These are phyloP conservation scores for Pythium biforme DNA, from an alignment of 352 stramenopile species.

Conservation along the genomic window DNA sequence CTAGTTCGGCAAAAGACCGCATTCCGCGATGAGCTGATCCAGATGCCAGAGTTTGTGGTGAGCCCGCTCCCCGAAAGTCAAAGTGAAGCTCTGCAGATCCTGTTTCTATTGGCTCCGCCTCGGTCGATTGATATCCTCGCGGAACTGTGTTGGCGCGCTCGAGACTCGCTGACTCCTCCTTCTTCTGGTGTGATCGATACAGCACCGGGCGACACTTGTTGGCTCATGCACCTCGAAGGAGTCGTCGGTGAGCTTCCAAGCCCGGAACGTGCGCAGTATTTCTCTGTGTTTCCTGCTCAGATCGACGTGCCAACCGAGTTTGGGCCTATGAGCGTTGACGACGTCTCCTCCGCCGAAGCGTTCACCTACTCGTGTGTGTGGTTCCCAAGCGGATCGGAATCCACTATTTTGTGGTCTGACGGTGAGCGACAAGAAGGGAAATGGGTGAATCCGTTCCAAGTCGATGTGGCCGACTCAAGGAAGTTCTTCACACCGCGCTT, in stretches of 20 bases:
- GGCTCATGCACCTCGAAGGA: constrained; percentile 2
- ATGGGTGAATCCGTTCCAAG: constrained; percentile 45
- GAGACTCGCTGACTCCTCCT: constrained; percentile 28
- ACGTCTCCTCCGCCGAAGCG: constrained; percentile 8
- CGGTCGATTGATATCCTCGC: constrained; percentile 37
- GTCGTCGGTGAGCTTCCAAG: background rate
- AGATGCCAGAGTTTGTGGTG: constrained; percentile 31
- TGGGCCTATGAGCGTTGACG: constrained; percentile 23
- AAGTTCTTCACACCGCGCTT: constrained; percentile 36
- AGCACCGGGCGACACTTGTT: background rate
- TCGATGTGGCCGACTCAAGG: constrained; percentile 17
- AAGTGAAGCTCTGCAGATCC: constrained; percentile 29
- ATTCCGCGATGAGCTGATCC: constrained; percentile 8
- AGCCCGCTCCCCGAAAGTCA: constrained; percentile 35
- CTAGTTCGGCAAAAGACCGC: constrained; percentile 22
- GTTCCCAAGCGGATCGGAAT: constrained; percentile 28
- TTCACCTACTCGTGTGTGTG: constrained; percentile 36
- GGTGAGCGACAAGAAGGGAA: background rate
- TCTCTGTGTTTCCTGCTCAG: constrained; percentile 11
- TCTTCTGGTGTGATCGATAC: constrained; percentile 1
- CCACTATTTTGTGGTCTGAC: constrained; percentile 33
- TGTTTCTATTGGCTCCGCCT: constrained; percentile 49
- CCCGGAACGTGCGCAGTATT: background rate
- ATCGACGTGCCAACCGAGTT: constrained; percentile 28
- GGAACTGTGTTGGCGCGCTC: constrained; percentile 37